These are phyloP conservation scores for Strobilomyces echinocephalus DNA, from an alignment of 768 basidiomycete species.

Conservation along the genomic window DNA sequence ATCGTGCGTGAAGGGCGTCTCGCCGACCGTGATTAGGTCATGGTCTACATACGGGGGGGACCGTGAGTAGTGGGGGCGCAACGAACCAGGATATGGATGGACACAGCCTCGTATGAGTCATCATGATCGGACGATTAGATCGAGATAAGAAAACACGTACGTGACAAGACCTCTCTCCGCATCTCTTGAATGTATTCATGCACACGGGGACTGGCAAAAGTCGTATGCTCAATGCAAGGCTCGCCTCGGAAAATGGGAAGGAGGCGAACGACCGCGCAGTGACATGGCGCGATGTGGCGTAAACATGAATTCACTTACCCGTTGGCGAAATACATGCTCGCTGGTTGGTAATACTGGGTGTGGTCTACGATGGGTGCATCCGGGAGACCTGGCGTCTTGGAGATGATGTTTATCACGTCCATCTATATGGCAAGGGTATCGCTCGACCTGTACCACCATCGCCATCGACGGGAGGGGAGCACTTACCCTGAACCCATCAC, in stretches of 20 bases:
- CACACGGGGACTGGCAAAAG: conserved; percentile 50
- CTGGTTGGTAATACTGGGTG: conserved; percentile 49
- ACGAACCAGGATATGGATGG: not conserved
- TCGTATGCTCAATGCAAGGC: not conserved
- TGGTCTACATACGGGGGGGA: conserved; percentile 39
- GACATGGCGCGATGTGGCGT: too few species aligned
- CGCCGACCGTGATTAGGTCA: conserved; percentile 62
- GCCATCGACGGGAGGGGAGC: not conserved
- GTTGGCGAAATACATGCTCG: conserved; percentile 51
- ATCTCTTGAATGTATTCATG: conserved; percentile 69
- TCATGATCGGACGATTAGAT: conserved; percentile 11
- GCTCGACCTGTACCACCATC: conserved; percentile 1
- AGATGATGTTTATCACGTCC: conserved; percentile 69
- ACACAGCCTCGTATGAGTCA: conserved; percentile 2
- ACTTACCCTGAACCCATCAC: conserved; percentile 70
- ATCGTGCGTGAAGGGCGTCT: conserved; percentile 55
- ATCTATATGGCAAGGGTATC: conserved; percentile 35
- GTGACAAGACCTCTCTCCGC: conserved; percentile 53
- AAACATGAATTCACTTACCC: conserved; percentile 43
- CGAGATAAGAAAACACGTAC: conserved; percentile 35
- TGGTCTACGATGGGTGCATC: conserved; percentile 58
- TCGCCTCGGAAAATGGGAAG: conserved; percentile 2
- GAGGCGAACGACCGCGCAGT: conserved; percentile 4
- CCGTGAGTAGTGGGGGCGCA: conserved; percentile 4
- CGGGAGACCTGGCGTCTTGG: conserved; percentile 58